Evolutionary conservation across 78 protist genomes (phyloP).

Genomic region (Tieghemostelium lacteum): DNA sequence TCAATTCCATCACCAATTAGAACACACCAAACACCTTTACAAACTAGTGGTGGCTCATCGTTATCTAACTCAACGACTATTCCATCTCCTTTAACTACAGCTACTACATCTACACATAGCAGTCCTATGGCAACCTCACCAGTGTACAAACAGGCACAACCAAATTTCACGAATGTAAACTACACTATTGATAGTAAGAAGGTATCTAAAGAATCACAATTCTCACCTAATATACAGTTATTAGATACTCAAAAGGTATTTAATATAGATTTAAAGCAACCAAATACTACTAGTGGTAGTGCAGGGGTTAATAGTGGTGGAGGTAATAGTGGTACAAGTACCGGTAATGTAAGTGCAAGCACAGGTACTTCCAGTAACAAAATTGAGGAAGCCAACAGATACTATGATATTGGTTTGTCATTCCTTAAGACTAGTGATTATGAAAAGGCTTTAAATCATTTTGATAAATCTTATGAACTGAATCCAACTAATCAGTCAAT

Average conservation of each 20-base stretch:
- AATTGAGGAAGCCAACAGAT: constrained; percentile 44
- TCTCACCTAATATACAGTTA: not conserved
- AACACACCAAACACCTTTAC: too few relatives aligned
- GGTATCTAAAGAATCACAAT: too few relatives aligned
- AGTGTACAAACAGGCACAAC: too few relatives aligned
- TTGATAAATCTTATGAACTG: constrained; percentile 73
- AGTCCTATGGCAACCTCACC: not conserved
- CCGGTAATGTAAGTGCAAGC: too few relatives aligned
- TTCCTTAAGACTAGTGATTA: constrained; percentile 43
- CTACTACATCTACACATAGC: too few relatives aligned
- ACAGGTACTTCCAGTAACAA: too few relatives aligned
- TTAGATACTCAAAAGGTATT: not conserved
- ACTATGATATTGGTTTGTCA: constrained; percentile 46
- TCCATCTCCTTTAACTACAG: too few relatives aligned
- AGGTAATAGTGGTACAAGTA: not conserved
- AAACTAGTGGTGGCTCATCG: too few relatives aligned
- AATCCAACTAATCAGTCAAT: constrained; percentile 68
- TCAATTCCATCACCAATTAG: too few relatives aligned
- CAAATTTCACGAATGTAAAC: too few relatives aligned
- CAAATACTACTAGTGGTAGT: too few relatives aligned
- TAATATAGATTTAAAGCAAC: constrained; percentile 3
- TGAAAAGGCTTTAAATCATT: constrained; percentile 66
- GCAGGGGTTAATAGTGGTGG: not conserved
- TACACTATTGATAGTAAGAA: not conserved
- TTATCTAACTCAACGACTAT: too few relatives aligned